These are phyloP conservation scores for Coemansia sp. DNA, from an alignment of 192 early-diverging fungal species.

Conservation along the genomic window DNA sequence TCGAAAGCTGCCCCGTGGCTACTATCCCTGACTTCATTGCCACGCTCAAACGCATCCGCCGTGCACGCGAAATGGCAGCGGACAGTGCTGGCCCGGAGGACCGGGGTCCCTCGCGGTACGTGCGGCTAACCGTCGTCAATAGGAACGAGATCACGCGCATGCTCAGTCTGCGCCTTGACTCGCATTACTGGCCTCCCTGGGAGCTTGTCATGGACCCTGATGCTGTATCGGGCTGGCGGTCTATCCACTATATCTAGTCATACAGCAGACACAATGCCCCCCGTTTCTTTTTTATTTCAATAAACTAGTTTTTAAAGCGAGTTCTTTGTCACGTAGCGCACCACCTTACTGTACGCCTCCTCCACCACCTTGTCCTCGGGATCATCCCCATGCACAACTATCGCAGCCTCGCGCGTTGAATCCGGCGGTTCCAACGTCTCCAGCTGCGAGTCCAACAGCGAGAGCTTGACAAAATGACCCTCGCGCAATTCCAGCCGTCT, in stretches of 20 bases:
- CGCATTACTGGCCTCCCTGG: constrained; percentile 76
- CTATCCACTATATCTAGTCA: constrained; percentile 16
- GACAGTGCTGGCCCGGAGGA: too few species aligned
- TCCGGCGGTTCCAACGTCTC: constrained; percentile 58
- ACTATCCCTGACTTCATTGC: constrained; percentile 65
- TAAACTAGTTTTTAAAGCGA: constrained; percentile 13
- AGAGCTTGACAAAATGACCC: constrained; percentile 58
- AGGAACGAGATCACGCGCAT: constrained; percentile 62
- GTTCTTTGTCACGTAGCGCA: constrained; percentile 10
- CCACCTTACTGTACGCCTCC: constrained; percentile 15
- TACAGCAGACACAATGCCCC: not conserved
- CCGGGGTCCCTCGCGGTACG: constrained; percentile 29
- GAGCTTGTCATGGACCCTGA: constrained; percentile 59
- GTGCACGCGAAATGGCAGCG: not conserved
- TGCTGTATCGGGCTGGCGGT: constrained; percentile 55
- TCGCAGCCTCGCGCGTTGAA: constrained; percentile 29
- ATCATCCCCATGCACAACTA: constrained; percentile 29
- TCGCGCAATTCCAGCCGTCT: constrained; percentile 52
- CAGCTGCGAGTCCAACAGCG: constrained; percentile 64
- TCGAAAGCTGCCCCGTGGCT: constrained; percentile 61
- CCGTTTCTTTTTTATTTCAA: too few species aligned
- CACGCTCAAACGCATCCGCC: constrained; percentile 31
- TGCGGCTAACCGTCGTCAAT: constrained; percentile 51
- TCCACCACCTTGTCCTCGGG: constrained; percentile 15
- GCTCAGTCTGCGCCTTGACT: constrained; percentile 72